Evolutionary conservation across 306 rosid genomes (phyloP), one percentile per base, ranked within the genome.

Genomic region (Potentilla sterilis): DNA sequence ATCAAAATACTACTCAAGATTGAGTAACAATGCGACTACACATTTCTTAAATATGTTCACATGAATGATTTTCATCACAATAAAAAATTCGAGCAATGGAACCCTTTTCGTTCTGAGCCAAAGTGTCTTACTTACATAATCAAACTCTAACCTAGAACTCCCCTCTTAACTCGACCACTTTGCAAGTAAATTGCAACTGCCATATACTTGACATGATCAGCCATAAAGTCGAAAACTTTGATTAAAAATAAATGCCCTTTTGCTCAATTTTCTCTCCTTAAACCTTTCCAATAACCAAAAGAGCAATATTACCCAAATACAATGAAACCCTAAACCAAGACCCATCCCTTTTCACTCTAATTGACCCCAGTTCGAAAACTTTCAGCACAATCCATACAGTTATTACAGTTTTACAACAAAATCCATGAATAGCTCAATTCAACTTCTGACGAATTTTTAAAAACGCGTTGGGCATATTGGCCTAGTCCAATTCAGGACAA

Each of bases 271-370:
- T 28, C 15, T 28, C 24, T 58, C 37, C 14, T 54, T 19, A 40
- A 40, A 38, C 40, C 15, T 69, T 57, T 63, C 32, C 35, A 11
- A 19, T 35, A 42, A 69, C 37, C 64, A 51, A 76, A 76, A 66
- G 57, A 67, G 46, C 4, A 24, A 13, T 15, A 61, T 11, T 28
- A 16, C 72, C 48, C 46, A 18, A 16, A 8, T 24, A 47, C 75
- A 40, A 32, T 16, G 55, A 49, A 83, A 83, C 86, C 83, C 83
- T 67, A 83, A 76, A 34, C 59, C 73, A 21, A 61, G 47, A 69
- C 41, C n/a, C 22, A 63, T 34, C 67, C 5, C 37, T 49, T 35
- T 71, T 21, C 15, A 24, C 14, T 58, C 18, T 22, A 76, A 72
- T 51, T 43, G 59, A 70, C 47, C 37, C 34, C 77, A 52, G 48